These are phyloP conservation scores for Grifola frondosa DNA, from an alignment of 1,284 basidiomycete species.

Conservation along the genomic window DNA sequence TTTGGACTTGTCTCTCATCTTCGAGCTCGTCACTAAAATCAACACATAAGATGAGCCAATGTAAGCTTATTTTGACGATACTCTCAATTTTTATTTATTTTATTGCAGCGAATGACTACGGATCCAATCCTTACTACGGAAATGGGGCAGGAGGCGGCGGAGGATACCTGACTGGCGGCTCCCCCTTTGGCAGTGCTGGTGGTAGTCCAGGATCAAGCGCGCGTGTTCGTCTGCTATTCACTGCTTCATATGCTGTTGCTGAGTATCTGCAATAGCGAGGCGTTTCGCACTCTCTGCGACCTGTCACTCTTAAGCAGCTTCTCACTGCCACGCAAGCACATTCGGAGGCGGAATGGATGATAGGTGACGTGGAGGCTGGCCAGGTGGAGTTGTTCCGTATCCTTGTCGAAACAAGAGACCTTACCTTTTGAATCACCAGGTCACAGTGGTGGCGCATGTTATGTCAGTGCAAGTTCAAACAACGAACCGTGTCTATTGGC, in stretches of 20 bases:
- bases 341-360: slow-evolving; percentile 84
- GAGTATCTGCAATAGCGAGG: slow-evolving; percentile 14
- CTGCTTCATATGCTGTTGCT: background rate
- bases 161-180: slow-evolving; percentile 42
- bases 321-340: slow-evolving; percentile 78
- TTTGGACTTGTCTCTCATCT: slow-evolving; percentile 20
- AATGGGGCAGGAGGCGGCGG: slow-evolving; percentile 31
- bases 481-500: slow-evolving; percentile 79
- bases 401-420: background rate
- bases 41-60: slow-evolving; percentile 42
- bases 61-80: slow-evolving; percentile 32
- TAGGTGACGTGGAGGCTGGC: slow-evolving; percentile 81
- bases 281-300: slow-evolving; percentile 70
- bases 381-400: slow-evolving; percentile 53
- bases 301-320: slow-evolving; percentile 85
- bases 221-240: slow-evolving; percentile 13
- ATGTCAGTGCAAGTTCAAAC: slow-evolving; percentile 68
- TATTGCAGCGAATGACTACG: slow-evolving; percentile 2
- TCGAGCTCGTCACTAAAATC: background rate
- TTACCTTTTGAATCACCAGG: slow-evolving; percentile 37
- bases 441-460: slow-evolving; percentile 82
- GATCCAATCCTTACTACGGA: slow-evolving; percentile 39
- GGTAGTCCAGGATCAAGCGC: slow-evolving; percentile 43
- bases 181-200: slow-evolving; percentile 41
- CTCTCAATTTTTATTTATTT: too few relatives aligned